Percentiles rank a stretch among this genome's conserved stretches.
These are phyloP conservation scores for Penicillium paradoxum DNA, from an alignment of 495 filamentous ascomycete species.

Conservation along the genomic window DNA sequence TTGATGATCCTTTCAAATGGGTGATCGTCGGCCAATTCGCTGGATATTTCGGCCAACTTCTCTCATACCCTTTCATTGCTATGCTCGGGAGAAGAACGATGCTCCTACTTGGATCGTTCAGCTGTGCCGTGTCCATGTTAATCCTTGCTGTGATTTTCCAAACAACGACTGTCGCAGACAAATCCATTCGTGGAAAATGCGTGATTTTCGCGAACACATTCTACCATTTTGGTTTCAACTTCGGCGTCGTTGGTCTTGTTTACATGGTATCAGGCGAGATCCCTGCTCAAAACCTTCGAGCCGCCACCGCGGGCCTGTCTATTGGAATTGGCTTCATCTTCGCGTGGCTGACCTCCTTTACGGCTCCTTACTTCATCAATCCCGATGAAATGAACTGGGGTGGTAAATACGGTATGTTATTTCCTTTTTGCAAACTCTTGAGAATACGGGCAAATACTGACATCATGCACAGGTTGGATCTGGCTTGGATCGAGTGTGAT, in stretches of 20 bases:
- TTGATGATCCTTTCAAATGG: background rate
- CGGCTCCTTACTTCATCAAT: background rate
- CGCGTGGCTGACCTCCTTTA: background rate
- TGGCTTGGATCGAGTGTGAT: background rate
- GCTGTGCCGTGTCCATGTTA: background rate
- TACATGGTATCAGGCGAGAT: background rate
- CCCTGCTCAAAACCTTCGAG: slow-evolving; percentile 25
- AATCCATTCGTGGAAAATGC: background rate
- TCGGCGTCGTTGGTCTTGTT: background rate
- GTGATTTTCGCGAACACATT: background rate
- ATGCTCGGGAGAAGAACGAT: background rate
- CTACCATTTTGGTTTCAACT: background rate
- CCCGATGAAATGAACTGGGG: background rate
- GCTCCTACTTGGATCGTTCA: background rate
- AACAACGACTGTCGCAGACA: background rate
- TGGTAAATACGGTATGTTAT: background rate
- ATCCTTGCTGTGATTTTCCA: background rate
- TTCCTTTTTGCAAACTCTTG: too few relatives aligned
- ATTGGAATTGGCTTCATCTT: slow-evolving; percentile 40
- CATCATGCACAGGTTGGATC: background rate
- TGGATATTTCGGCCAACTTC: background rate
- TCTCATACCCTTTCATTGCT: background rate
- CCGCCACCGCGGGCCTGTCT: slow-evolving; percentile 46
- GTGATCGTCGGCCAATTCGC: background rate
- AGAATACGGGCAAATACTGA: background rate